Conservation (phyloP, 805 yeast genomes). For the Ogataea methylovora region DNA sequence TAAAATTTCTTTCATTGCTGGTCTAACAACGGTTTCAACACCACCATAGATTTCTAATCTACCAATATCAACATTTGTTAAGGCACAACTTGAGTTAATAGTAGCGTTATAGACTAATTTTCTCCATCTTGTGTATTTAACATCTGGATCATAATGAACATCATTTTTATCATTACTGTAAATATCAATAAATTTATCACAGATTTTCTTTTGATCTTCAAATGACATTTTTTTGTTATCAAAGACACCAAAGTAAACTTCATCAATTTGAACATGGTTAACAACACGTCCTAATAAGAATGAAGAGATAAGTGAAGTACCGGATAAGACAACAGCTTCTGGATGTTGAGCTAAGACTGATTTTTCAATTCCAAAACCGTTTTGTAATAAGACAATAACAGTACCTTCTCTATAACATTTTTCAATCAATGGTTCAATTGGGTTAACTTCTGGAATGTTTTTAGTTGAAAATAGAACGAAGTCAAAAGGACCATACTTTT, state of each 20-base stretch:
- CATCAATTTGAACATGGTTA: constrained; percentile 24
- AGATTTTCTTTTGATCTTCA: constrained; percentile 9
- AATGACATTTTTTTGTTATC: constrained; percentile 18
- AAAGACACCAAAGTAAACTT: constrained; percentile 25
- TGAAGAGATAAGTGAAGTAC: constrained; percentile 28
- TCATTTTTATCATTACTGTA: constrained; percentile 18
- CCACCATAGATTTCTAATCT: constrained; percentile 20
- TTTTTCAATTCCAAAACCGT: constrained; percentile 32
- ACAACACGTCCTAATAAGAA: constrained; percentile 18
- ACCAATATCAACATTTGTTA: constrained; percentile 27
- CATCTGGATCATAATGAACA: constrained; percentile 22
- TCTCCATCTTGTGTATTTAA: constrained; percentile 31
- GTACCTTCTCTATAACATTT: constrained; percentile 19
- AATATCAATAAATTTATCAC: constrained; percentile 17
- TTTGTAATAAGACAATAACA: constrained; percentile 28
- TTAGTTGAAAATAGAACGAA: constrained; percentile 52
- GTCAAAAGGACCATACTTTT: constrained; percentile 33
- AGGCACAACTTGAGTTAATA: constrained; percentile 32
- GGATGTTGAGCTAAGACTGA: constrained; percentile 27
- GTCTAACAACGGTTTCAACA: constrained; percentile 19
- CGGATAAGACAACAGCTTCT: constrained; percentile 24
- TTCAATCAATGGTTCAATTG: constrained; percentile 34
- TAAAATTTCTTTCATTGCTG: constrained; percentile 36
- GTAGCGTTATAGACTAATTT: constrained; percentile 38
- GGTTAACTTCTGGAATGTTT: constrained; percentile 48